Conservation (phyloP, 768 basidiomycete species). For the Agrocybe pediades region DNA sequence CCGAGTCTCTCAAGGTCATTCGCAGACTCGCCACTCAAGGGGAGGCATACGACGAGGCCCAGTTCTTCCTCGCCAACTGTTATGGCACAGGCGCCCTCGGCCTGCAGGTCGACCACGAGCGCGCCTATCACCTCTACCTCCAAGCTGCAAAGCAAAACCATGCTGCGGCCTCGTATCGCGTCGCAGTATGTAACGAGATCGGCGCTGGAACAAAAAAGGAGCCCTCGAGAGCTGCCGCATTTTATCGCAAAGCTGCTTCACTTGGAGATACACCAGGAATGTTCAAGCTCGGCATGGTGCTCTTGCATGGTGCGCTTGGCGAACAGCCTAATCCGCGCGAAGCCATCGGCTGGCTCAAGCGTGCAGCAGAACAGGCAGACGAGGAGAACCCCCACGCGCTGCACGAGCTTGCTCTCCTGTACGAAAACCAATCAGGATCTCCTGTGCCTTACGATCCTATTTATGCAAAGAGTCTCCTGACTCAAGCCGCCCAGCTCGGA, state of each 20-base stretch:
- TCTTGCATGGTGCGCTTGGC: slow-evolving; percentile 80
- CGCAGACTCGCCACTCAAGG: slow-evolving; percentile 92
- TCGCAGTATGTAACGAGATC: slow-evolving; percentile 98
- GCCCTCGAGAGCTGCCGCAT: slow-evolving; percentile 85
- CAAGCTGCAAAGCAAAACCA: slow-evolving; percentile 98
- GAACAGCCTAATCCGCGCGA: slow-evolving; percentile 88
- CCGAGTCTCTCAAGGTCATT: slow-evolving; percentile 89
- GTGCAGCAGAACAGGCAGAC: slow-evolving; percentile 96
- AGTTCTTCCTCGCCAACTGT: slow-evolving; percentile 98
- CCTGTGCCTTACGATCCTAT: slow-evolving; percentile 79
- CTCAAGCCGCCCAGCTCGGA: slow-evolving; percentile 89
- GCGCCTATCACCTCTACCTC: slow-evolving; percentile 95
- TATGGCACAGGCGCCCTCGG: slow-evolving; percentile 95
- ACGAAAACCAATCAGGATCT: slow-evolving; percentile 69
- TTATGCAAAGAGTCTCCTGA: slow-evolving; percentile 84
- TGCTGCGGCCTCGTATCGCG: slow-evolving; percentile 91
- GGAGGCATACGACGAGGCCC: slow-evolving; percentile 92
- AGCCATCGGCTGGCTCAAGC: slow-evolving; percentile 90
- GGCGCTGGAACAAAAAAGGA: slow-evolving; percentile 94
- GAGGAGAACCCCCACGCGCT: slow-evolving; percentile 97
- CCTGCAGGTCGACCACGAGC: slow-evolving; percentile 96
- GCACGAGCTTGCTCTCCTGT: slow-evolving; percentile 89
- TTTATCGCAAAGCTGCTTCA: slow-evolving; percentile 96
- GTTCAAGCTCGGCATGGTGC: slow-evolving; percentile 99
- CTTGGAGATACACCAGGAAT: slow-evolving; percentile 97